Conservation (phyloP, 1,284 basidiomycete genomes). For the Rhodotorula sp. region DNA sequence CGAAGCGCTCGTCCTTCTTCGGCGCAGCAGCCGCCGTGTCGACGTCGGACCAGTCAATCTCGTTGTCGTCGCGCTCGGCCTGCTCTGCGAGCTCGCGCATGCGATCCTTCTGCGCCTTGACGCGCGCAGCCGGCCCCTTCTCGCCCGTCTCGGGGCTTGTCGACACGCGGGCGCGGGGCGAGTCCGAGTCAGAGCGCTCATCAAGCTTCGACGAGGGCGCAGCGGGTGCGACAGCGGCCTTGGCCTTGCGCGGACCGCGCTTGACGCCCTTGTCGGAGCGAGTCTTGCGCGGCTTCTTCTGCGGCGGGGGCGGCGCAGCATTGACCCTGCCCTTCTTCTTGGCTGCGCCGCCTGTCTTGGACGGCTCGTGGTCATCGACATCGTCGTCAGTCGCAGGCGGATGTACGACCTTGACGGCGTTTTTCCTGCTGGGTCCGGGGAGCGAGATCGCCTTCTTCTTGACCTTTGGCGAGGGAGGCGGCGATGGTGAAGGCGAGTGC, state of each 20-base stretch:
- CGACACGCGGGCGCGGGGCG: no score
- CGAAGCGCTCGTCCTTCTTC: background rate
- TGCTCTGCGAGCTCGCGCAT: no score
- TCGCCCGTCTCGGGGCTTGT: no score
- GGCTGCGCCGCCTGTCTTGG: no score
- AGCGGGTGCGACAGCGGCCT: no score
- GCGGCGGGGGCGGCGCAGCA: background rate
- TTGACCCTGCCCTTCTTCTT: background rate
- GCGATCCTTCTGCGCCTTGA: no score
- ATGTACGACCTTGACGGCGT: background rate
- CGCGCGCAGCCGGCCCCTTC: background rate
- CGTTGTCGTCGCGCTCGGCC: background rate
- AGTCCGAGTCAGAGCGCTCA: no score
- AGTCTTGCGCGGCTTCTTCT: conserved; percentile 8
- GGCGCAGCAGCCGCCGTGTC: background rate
- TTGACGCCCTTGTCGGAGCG: conserved; percentile 11
- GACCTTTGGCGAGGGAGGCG: background rate
- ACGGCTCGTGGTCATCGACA: background rate
- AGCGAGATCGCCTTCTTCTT: background rate
- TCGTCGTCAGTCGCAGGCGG: background rate
- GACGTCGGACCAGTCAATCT: conserved; percentile 1
- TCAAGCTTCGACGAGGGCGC: no score
- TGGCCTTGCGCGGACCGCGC: background rate
- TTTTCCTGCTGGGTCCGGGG: background rate
- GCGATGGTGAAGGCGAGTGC: no score